A percentile compares a stretch with the other conserved stretches of the same genome.
These are phyloP conservation scores for Phaeosphaeria sp. DNA, from an alignment of 2,329 filamentous ascomycete species.

Conservation along the genomic window DNA sequence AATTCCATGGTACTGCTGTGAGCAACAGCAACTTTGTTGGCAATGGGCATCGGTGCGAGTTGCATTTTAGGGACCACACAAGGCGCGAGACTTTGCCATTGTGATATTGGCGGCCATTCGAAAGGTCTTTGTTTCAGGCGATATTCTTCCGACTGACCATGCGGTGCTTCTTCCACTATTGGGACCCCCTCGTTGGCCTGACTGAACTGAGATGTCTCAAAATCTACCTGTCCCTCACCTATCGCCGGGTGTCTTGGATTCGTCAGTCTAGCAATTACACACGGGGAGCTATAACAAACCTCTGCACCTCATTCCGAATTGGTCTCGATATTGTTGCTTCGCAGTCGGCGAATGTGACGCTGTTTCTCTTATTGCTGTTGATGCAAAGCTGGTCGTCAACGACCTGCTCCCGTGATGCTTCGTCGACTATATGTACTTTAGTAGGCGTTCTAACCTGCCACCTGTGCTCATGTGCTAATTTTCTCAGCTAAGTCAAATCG, in stretches of 20 bases:
- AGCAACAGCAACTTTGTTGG: conserved; percentile 20
- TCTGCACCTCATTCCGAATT: too few relatives aligned
- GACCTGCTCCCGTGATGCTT: not conserved
- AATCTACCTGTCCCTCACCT: not conserved
- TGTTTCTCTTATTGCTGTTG: not conserved
- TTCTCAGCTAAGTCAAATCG: not conserved
- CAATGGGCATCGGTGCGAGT: conserved; percentile 17
- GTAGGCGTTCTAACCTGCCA: conserved; percentile 31
- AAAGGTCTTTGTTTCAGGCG: conserved; percentile 19
- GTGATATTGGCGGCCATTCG: conserved; percentile 37
- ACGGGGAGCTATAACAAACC: too few relatives aligned
- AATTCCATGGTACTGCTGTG: conserved; percentile 33
- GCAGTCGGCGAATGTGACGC: not conserved
- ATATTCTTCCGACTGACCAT: conserved; percentile 14
- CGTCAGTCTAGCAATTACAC: too few relatives aligned
- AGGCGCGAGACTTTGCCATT: conserved; percentile 44
- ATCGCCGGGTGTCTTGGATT: too few relatives aligned
- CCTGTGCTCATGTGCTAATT: conserved; percentile 31
- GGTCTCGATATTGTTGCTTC: not conserved
- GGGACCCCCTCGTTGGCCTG: conserved; percentile 10
- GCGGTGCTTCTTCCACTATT: conserved; percentile 7
- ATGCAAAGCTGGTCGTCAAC: not conserved
- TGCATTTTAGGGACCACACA: conserved; percentile 23
- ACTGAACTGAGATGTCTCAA: not conserved
- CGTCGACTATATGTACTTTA: conserved; percentile 26